Conservation (phyloP, 225 moss, liverwort and hornwort species). For the Antitrichia curtipendula region DNA sequence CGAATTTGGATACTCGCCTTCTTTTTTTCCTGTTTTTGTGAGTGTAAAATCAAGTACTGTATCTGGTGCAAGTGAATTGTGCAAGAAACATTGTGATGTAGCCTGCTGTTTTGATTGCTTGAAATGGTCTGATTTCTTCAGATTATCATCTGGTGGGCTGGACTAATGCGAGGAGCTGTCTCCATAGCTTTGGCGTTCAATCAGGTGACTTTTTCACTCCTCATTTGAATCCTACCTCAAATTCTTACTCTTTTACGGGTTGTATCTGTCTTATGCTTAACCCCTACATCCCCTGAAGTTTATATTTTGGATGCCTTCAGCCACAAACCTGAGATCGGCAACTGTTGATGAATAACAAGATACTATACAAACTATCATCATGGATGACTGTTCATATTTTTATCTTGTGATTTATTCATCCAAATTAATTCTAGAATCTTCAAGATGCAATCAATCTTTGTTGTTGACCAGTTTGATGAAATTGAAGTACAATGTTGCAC, state of each 20-base stretch:
- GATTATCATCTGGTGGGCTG: conserved; percentile 92
- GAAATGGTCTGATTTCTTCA: not conserved
- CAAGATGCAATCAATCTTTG: not conserved
- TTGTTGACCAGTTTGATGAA: not conserved
- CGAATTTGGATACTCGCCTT: not conserved
- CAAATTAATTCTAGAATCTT: not conserved
- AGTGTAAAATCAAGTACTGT: not conserved
- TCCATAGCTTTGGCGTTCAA: conserved; percentile 87
- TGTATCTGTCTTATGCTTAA: not conserved
- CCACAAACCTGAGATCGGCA: too few species aligned
- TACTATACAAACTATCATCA: fast-evolving
- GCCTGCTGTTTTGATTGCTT: not conserved
- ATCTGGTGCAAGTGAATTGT: not conserved
- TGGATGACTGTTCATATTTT: not conserved
- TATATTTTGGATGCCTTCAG: too few species aligned
- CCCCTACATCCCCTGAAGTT: not conserved
- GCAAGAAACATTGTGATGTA: not conserved
- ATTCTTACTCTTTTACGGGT: not conserved
- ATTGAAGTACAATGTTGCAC: not conserved
- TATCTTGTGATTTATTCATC: not conserved
- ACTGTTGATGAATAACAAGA: not conserved
- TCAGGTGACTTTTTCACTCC: conserved; percentile 15
- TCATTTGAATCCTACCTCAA: not conserved
- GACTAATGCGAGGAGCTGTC: conserved; percentile 94
- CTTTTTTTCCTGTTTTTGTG: not conserved